Base-by-base conservation (phyloP, 768 basidiomycete species). In the Xerocomellus chrysenteron region DNA sequence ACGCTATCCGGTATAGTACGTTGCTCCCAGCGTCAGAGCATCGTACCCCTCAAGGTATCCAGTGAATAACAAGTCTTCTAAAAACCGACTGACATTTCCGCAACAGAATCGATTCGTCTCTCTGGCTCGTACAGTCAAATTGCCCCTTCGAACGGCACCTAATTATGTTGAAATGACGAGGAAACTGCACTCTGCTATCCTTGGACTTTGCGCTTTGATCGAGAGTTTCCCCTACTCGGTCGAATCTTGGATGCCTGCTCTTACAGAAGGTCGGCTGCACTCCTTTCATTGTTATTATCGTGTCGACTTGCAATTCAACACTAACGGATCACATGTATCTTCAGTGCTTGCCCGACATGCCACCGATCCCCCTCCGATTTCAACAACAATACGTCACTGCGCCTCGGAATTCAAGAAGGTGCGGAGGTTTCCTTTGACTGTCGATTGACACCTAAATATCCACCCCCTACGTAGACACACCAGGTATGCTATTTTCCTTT, bases 181-280 rank as follows among this genome's bases (percentile, higher is more conserved):
- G 45, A 79, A 81, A 47, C 78, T 95, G 54, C 94, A 97, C 68
- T 91, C 91, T 32, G 94, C 94, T 2, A 90, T 98, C 55, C 79
- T 98, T 47, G 96, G 96, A n/a, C 86, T 95, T 43, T 92, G 92
- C 61, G 92, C 96, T 6, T 76, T 98, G 33, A 84, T 98, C 35
- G 92, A 95, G 64, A 95, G 94, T 55, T 96, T 90, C 69, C 96
- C 96, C 0, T 97, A 97, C 73, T 94, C 94, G 2, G 88, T 98
- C 14, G 96, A 96, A 66, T 85, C 86, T 59, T 98, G 94, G 89
- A 87, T 96, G 82, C 89, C 89, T 32, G 76, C 87, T 19, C 77
- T 92, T 50, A 89, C 88, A 36, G 89, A 91, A 77, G 82, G 89
- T 88, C 63, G 40, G 76, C 7, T 42, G 36, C 30, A 52, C 26